Base-by-base conservation (phyloP, 2,329 filamentous ascomycete species). In the Epichloe scottii region DNA sequence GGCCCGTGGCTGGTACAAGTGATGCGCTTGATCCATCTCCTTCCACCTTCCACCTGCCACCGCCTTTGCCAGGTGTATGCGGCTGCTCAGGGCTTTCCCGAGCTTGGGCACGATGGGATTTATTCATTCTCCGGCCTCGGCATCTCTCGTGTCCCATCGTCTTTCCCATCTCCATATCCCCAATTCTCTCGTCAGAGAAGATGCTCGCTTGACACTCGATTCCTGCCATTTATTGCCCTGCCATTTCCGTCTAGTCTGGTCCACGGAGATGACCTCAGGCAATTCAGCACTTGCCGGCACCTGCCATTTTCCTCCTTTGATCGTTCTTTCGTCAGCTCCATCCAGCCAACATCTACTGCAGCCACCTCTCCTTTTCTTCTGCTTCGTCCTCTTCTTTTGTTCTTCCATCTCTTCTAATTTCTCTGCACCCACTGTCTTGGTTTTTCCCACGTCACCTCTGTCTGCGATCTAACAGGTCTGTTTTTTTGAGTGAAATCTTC, bases 401-500 rank as follows among this genome's bases (percentile, higher is more conserved):
- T 52, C 51, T 51, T 12, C 46, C 52, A 54, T 54, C 50, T 54
- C 50, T 52, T 51, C 50, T 57, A 48, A 46, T 54, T 52, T 53
- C 49, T 53, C 40, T 45, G 49, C 50, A 49, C 53, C 48, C 51
- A 54, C 48, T 53, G 49, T 54, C 52, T 54, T 54, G 52, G 52
- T 52, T 54, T 53, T 54, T 54, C 55, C 53, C 52, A 51, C 54
- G 55, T 58, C 54, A 56, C 56, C 58, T 55, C 62, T 53, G 52
- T 58, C 60, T 60, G 59, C 61, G 57, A 58, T 60, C 56, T 60
- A 58, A 57, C 56, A 50, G 58, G 56, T 55, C 53, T 56, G 58
- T 57, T 57, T 58, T 60, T 61, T 56, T 54, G 52, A 57, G 58
- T 58, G 54, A 59, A 54, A 54, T 61, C 56, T 62, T 55, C 55